Evolutionary conservation across 2,329 filamentous ascomycete species (phyloP).

Genomic region (Colletotrichum sp.): DNA sequence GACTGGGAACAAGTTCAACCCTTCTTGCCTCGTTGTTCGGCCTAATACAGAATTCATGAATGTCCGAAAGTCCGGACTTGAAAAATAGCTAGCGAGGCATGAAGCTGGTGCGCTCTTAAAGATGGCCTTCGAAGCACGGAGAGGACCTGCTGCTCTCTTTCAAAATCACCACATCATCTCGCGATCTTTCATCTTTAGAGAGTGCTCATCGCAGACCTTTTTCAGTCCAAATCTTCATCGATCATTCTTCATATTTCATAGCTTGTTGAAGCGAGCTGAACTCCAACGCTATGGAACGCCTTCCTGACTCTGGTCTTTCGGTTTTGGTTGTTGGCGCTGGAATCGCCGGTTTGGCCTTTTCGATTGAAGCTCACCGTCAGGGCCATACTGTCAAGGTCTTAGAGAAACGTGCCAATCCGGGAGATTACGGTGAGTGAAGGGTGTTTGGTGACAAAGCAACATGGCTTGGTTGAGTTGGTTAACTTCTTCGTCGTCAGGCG

Average conservation of each 20-base stretch:
- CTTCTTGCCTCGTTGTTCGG: neutral
- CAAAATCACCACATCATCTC: neutral
- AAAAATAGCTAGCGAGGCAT: neutral
- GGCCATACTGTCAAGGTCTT: constrained; percentile 4
- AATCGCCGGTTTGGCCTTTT: constrained; percentile 9
- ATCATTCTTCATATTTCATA: neutral
- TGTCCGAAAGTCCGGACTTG: neutral
- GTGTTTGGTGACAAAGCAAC: neutral
- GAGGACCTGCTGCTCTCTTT: neutral
- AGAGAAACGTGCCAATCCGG: neutral
- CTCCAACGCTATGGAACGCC: neutral
- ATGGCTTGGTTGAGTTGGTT: neutral
- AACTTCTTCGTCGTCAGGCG: neutral
- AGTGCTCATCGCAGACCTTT: neutral
- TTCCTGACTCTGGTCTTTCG: neutral
- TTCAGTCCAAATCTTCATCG: neutral
- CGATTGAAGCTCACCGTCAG: constrained; percentile 17
- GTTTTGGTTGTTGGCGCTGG: neutral
- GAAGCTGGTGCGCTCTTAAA: neutral
- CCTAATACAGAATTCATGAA: neutral
- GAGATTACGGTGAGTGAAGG: neutral
- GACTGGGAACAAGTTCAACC: rapidly evolving
- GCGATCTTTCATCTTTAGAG: neutral
- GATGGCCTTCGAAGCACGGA: neutral
- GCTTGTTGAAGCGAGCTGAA: neutral